Conservation (phyloP, 257 asterid genomes). For the Capsicum rhomboideum region DNA sequence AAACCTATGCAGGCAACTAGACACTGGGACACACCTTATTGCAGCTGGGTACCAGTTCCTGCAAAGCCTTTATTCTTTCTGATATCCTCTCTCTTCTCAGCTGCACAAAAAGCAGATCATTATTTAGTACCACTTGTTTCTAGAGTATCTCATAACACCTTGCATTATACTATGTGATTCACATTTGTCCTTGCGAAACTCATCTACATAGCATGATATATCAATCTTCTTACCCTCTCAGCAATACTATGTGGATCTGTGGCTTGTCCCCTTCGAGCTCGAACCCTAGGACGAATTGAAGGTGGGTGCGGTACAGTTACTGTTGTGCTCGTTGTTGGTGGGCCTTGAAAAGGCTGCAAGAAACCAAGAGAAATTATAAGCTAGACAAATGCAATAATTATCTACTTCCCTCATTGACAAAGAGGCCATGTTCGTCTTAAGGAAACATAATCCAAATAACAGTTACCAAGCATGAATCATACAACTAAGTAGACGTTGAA, state of each 20-base stretch:
- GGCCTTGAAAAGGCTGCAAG: constrained; percentile 70
- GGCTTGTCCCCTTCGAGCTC: constrained; percentile 91
- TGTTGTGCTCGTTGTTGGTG: constrained; percentile 49
- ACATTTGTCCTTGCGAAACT: not conserved
- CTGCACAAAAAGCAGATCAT: constrained; percentile 30
- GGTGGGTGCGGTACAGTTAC: constrained; percentile 66
- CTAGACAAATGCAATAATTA: not conserved
- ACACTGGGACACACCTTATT: constrained; percentile 47
- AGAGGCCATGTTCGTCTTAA: not conserved
- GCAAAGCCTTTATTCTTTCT: constrained; percentile 86
- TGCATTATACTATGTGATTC: not conserved
- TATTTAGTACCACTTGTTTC: not conserved
- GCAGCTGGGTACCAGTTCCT: constrained; percentile 90
- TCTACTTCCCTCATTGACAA: not conserved
- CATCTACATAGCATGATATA: not conserved
- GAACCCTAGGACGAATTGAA: constrained; percentile 64
- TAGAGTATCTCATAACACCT: not conserved
- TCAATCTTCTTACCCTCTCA: constrained; percentile 49
- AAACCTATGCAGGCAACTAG: not conserved
- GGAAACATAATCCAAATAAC: not conserved
- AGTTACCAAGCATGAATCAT: not conserved
- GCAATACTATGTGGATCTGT: constrained; percentile 95
- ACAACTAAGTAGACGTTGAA: not conserved
- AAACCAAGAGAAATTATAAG: not conserved
- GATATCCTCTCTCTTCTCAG: constrained; percentile 83